Conservation (phyloP, 306 rosid genomes). For the Fragaria vesca region DNA sequence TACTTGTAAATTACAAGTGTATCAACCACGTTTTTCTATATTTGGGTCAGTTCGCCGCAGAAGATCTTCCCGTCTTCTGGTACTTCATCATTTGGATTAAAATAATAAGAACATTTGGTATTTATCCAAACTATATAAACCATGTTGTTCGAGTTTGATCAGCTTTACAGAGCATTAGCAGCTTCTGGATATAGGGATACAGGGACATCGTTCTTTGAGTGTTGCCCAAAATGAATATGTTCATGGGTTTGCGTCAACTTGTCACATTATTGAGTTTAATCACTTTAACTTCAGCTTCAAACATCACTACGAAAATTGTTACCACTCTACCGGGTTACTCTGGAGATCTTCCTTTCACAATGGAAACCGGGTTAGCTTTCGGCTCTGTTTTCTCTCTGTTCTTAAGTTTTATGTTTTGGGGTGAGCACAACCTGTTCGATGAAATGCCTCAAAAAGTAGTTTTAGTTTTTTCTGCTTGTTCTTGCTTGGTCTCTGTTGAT, state of each 20-base stretch:
- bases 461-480: not conserved
- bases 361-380: constrained; percentile 19
- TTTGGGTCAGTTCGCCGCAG: not conserved
- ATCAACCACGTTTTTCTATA: not conserved
- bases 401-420: not conserved
- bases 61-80: not conserved
- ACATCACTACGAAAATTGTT: not conserved
- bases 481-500: not conserved
- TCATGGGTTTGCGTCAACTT: not conserved
- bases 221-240: not conserved
- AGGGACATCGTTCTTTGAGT: not conserved
- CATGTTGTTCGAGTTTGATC: not conserved
- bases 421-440: not conserved
- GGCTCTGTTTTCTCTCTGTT: not conserved
- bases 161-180: not conserved
- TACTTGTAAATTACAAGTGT: not conserved
- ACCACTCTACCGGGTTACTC: constrained; percentile 17
- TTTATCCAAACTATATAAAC: not conserved
- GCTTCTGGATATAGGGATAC: not conserved
- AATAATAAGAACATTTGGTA: not conserved
- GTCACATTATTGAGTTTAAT: not conserved
- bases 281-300: not conserved
- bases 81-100: not conserved
- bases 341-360: constrained; percentile 16
- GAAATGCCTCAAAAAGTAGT: not conserved